Conservation (phyloP, 2,329 filamentous ascomycete species). For the Clarireedia hainanense region DNA sequence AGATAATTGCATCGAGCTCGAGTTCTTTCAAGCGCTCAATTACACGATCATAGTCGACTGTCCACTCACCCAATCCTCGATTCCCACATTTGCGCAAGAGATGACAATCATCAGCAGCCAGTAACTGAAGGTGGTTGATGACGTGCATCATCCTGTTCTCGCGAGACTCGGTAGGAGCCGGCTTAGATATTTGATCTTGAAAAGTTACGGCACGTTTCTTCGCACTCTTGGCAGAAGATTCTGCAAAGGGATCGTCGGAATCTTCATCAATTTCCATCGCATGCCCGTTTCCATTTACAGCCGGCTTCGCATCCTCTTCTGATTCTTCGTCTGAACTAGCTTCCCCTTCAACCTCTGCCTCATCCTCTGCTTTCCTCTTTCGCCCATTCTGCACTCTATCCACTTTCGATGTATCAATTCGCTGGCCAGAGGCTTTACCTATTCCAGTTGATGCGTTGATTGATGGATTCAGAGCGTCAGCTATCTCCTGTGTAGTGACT, state of each 20-base stretch:
- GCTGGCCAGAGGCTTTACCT: conserved; percentile 43
- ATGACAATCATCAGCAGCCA: conserved; percentile 59
- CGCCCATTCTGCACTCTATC: conserved; percentile 38
- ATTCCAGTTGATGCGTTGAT: conserved; percentile 50
- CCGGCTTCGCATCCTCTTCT: conserved; percentile 12
- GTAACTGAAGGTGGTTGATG: conserved; percentile 64
- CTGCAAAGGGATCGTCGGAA: conserved; percentile 14
- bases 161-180: conserved; percentile 7
- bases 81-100: conserved; percentile 63
- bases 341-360: conserved; percentile 19
- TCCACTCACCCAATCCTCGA: conserved; percentile 65
- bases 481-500: conserved; percentile 46
- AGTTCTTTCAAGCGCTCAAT: conserved; percentile 62
- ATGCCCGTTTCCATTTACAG: conserved; percentile 12
- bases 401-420: conserved; percentile 38
- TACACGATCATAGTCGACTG: conserved; percentile 71
- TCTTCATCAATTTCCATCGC: conserved; percentile 13
- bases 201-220: conserved; percentile 39
- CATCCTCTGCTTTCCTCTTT: conserved; percentile 21
- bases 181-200: conserved; percentile 34
- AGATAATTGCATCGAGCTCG: conserved; percentile 76
- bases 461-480: conserved; percentile 43
- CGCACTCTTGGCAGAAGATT: neutral
- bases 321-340: conserved; percentile 22
- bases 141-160: conserved; percentile 48